phyloP scores from a whole-genome alignment of 768 basidiomycete genomes.

The Russula olivacea region DNA sequence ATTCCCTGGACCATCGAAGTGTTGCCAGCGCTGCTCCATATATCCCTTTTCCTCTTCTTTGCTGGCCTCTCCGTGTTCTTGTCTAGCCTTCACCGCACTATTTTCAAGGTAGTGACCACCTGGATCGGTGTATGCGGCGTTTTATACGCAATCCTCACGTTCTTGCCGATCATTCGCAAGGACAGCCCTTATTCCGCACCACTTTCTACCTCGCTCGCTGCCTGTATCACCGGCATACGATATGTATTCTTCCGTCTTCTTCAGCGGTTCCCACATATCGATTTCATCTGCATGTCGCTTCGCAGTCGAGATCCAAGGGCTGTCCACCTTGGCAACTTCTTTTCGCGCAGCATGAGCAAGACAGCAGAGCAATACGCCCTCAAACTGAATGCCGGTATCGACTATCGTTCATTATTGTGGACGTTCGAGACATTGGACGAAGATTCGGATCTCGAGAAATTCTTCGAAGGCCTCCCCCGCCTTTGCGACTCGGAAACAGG shows the following conservation, averaged over 20 bases:
- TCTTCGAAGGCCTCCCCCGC: constrained; percentile 12
- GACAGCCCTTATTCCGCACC: constrained; percentile 13
- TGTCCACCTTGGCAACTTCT: neutral
- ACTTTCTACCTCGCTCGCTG: constrained; percentile 1
- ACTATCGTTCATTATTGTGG: constrained; percentile 6
- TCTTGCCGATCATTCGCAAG: constrained; percentile 16
- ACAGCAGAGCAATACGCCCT: neutral
- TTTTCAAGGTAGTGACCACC: constrained; percentile 15
- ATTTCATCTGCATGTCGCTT: neutral
- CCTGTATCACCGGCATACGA: constrained; percentile 3
- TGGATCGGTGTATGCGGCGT: constrained; percentile 17
- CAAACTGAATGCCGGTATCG: neutral
- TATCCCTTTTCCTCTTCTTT: constrained; percentile 47
- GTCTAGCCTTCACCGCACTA: constrained; percentile 26
- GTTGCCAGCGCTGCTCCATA: constrained; percentile 45
- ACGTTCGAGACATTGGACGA: constrained; percentile 4
- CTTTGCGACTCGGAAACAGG: neutral
- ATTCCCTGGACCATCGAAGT: constrained; percentile 39
- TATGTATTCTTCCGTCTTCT: neutral
- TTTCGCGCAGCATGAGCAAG: neutral
- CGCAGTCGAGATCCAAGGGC: neutral
- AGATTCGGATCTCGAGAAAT: constrained; percentile 12
- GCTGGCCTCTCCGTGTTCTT: constrained; percentile 45
- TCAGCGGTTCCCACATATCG: neutral
- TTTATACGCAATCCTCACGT: constrained; percentile 20